phyloP scores from a whole-genome alignment of 495 filamentous ascomycete species.

The Penicillium egyptiacum region DNA sequence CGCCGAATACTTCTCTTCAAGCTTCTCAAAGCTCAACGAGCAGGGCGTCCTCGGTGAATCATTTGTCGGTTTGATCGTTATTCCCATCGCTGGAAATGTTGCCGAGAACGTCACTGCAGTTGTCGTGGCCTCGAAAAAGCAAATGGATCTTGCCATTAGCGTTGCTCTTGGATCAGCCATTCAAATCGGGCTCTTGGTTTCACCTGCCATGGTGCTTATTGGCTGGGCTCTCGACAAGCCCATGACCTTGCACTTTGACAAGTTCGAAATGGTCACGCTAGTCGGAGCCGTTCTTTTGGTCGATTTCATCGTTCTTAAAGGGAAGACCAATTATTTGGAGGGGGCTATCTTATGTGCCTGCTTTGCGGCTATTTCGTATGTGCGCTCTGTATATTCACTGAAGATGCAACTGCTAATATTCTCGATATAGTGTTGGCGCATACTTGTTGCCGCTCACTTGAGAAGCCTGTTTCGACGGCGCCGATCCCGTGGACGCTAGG shows the following conservation, averaged over 20 bases:
- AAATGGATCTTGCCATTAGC: conserved; percentile 29
- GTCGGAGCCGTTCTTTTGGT: conserved; percentile 73
- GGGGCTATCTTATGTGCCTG: conserved; percentile 66
- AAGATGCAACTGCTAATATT: not conserved
- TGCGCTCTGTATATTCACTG: not conserved
- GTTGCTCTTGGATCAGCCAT: conserved; percentile 28
- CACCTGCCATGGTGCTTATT: conserved; percentile 60
- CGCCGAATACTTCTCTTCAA: conserved; percentile 29
- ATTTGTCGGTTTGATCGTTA: conserved; percentile 31
- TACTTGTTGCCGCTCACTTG: conserved; percentile 1
- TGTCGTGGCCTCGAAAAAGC: conserved; percentile 23
- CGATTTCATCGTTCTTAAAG: conserved; percentile 76
- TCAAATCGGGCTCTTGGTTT: conserved; percentile 38
- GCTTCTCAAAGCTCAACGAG: conserved; percentile 23
- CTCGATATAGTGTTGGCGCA: conserved; percentile 1
- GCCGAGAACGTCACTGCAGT: conserved; percentile 28
- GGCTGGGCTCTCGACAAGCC: conserved; percentile 62
- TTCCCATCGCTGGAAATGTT: conserved; percentile 31
- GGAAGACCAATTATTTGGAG: conserved; percentile 75
- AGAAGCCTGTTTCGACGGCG: not conserved
- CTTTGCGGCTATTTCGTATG: conserved; percentile 23
- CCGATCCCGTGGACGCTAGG: too few relatives aligned
- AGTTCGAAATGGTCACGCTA: conserved; percentile 75
- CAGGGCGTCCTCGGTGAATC: conserved; percentile 16
- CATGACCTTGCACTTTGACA: conserved; percentile 76